Conservation (phyloP, 1,284 basidiomycete species). For the Naganishia sp. region DNA sequence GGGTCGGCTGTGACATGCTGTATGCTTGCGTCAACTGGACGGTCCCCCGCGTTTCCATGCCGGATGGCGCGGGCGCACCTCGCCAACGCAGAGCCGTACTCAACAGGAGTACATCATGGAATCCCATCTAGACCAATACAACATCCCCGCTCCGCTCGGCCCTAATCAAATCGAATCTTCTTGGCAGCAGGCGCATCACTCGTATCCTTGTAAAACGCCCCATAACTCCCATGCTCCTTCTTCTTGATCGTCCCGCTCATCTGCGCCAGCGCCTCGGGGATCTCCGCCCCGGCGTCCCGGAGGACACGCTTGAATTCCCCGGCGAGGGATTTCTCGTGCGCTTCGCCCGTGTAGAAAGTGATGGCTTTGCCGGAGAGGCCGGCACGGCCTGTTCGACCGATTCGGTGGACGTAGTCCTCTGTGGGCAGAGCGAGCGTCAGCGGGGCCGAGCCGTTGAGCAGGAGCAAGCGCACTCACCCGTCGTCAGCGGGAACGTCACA, state of each 20-base stretch:
- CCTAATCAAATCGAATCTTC: constrained; percentile 76
- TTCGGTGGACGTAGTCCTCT: constrained; percentile 89
- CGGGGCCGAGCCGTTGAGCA: background rate
- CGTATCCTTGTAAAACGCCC: constrained; percentile 79
- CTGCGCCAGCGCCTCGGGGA: constrained; percentile 74
- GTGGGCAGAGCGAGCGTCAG: background rate
- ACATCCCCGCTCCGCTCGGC: background rate
- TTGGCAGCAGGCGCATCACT: constrained; percentile 73
- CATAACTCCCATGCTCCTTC: constrained; percentile 62
- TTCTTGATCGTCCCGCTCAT: constrained; percentile 98
- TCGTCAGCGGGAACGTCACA: constrained; percentile 95
- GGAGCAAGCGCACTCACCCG: constrained; percentile 58
- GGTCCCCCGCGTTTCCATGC: background rate
- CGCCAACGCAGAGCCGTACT: background rate
- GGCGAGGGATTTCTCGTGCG: constrained; percentile 80
- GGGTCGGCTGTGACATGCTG: background rate
- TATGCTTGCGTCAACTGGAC: background rate
- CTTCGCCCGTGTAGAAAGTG: constrained; percentile 93
- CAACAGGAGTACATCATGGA: background rate
- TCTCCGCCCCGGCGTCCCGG: constrained; percentile 76
- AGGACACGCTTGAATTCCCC: constrained; percentile 92
- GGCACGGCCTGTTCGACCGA: constrained; percentile 75
- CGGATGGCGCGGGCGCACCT: constrained; percentile 5
- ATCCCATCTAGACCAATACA: constrained; percentile 13
- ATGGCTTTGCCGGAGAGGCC: constrained; percentile 86